phyloP scores from a whole-genome alignment of 371 early-diverging fungal species.

The Mortierella polycephala region DNA sequence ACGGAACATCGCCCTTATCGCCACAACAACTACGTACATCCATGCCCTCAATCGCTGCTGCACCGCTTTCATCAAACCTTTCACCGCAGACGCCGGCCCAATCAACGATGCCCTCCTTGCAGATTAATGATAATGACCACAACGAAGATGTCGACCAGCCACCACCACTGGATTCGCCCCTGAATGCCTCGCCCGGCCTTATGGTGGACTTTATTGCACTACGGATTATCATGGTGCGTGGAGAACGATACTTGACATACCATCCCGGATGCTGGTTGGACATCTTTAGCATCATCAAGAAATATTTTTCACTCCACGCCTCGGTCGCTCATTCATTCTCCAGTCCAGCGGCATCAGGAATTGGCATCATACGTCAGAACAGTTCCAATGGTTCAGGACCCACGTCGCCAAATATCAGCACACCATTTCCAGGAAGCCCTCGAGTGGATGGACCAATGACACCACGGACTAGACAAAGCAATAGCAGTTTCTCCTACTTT shows the following conservation, averaged over 20 bases:
- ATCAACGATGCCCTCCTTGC: slow-evolving; percentile 10
- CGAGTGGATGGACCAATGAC: slow-evolving; percentile 22
- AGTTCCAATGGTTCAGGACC: slow-evolving; percentile 19
- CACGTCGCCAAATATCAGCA: slow-evolving; percentile 18
- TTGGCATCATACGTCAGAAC: slow-evolving; percentile 3
- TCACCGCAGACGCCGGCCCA: slow-evolving; percentile 34
- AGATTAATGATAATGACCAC: slow-evolving; percentile 12
- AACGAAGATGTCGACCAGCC: slow-evolving; percentile 14
- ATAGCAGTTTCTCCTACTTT: slow-evolving; percentile 6
- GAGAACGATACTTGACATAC: slow-evolving; percentile 44
- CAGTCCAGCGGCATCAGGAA: not conserved
- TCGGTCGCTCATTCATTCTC: slow-evolving; percentile 20
- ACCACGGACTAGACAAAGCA: slow-evolving; percentile 6
- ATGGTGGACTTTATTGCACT: slow-evolving; percentile 64
- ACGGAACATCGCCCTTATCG: slow-evolving; percentile 9
- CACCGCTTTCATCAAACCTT: slow-evolving; percentile 42
- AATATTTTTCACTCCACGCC: slow-evolving; percentile 56
- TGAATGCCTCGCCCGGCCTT: slow-evolving; percentile 45
- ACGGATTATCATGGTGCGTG: slow-evolving; percentile 67
- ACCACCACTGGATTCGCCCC: slow-evolving; percentile 9
- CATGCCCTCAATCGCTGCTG: slow-evolving; percentile 12
- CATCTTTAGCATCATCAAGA: slow-evolving; percentile 56
- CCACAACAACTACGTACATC: slow-evolving; percentile 11
- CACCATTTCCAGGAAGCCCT: slow-evolving; percentile 28
- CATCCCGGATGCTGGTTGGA: slow-evolving; percentile 49